Conservation (phyloP, 2,329 filamentous ascomycete species). For the Pleomassaria siparia region DNA sequence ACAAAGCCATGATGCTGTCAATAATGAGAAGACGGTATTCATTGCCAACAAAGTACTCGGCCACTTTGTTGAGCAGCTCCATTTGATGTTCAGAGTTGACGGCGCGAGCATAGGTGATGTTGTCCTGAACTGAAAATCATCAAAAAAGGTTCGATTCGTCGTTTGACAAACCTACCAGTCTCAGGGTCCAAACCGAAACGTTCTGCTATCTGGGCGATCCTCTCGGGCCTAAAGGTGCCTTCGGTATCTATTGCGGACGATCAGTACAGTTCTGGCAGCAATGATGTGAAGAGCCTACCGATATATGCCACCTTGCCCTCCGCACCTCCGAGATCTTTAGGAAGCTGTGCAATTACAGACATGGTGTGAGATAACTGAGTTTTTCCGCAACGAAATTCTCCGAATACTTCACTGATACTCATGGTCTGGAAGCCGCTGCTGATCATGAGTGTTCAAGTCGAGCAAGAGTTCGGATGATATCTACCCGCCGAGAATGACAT, state of each 20-base stretch:
- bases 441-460: slow-evolving; percentile 13
- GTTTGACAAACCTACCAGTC: slow-evolving; percentile 20
- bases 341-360: slow-evolving; percentile 63
- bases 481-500: slow-evolving; percentile 64
- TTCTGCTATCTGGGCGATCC: slow-evolving; percentile 67
- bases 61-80: slow-evolving; percentile 63
- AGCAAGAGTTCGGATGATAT: slow-evolving; percentile 2
- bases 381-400: slow-evolving; percentile 67
- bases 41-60: slow-evolving; percentile 62
- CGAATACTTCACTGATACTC: slow-evolving; percentile 67
- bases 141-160: slow-evolving; percentile 46
- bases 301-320: slow-evolving; percentile 71
- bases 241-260: slow-evolving; percentile 45
- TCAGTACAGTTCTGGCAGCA: slow-evolving; percentile 7
- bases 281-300: slow-evolving; percentile 40
- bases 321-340: slow-evolving; percentile 64
- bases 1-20: slow-evolving; percentile 71
- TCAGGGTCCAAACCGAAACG: slow-evolving; percentile 57
- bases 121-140: slow-evolving; percentile 61
- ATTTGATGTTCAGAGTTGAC: slow-evolving; percentile 68
- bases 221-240: slow-evolving; percentile 63
- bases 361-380: slow-evolving; percentile 70
- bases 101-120: slow-evolving; percentile 66
- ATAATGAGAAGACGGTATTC: slow-evolving; percentile 68
- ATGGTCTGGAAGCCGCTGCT: slow-evolving; percentile 67